Percentiles rank a stretch among this genome's conserved stretches.
Evolutionary conservation across 352 stramenopile species (phyloP).

Genomic region (Globisporangium splendens): DNA sequence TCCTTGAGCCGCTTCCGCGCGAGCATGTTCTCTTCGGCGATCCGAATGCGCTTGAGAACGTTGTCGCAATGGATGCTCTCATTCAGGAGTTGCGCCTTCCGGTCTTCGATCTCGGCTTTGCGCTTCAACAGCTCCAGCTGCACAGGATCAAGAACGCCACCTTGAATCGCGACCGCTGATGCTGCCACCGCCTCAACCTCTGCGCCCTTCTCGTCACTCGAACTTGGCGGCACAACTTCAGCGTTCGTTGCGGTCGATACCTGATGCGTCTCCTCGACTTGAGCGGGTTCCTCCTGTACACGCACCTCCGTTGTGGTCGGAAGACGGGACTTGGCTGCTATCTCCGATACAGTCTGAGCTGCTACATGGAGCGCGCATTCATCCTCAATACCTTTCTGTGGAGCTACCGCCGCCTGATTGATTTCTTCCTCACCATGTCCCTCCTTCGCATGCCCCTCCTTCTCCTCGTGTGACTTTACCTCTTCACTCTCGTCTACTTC

Average conservation of each 20-base stretch:
- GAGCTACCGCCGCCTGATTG: too few species aligned
- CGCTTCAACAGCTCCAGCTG: constrained; percentile 1
- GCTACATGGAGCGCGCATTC: background rate
- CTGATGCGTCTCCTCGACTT: background rate
- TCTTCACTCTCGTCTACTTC: background rate
- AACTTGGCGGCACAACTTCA: background rate
- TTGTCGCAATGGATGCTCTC: constrained; percentile 16
- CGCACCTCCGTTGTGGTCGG: background rate
- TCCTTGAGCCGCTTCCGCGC: constrained; percentile 39
- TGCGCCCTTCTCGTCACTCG: background rate
- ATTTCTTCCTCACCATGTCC: background rate
- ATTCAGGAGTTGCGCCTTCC: constrained; percentile 8
- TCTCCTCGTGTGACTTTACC: too few species aligned
- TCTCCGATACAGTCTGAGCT: background rate
- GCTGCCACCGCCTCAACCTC: background rate
- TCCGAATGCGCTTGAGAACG: constrained; percentile 12
- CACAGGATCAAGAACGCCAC: background rate
- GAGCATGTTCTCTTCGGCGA: constrained; percentile 17
- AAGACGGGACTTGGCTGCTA: background rate
- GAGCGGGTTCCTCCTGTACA: background rate
- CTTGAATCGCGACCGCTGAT: too few species aligned
- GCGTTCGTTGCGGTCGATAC: background rate
- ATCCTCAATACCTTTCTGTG: background rate
- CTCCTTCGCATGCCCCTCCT: background rate
- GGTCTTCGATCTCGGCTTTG: constrained; percentile 11